phyloP scores from a whole-genome alignment of 495 filamentous ascomycete genomes.

The Chaetomium fimeti region DNA sequence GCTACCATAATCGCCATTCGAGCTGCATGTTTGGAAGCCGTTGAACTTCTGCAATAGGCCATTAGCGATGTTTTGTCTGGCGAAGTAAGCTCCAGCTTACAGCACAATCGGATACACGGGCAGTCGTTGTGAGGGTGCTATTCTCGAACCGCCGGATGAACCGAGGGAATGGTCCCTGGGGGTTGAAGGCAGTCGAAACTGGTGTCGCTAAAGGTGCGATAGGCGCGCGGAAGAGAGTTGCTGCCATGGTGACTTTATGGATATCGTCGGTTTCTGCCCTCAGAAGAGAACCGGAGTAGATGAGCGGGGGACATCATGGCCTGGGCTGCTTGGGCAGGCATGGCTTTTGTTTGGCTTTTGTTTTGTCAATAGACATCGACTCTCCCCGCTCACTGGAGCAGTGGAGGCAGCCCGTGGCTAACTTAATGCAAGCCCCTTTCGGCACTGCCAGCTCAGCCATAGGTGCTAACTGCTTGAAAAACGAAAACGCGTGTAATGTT shows the following conservation, averaged over 20 bases:
- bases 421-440: background rate
- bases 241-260: background rate
- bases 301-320: background rate
- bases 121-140: slow-evolving; percentile 5
- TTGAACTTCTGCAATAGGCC: slow-evolving; percentile 20
- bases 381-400: background rate
- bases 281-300: background rate
- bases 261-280: background rate
- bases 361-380: background rate
- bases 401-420: background rate
- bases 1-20: slow-evolving; percentile 22
- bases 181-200: background rate
- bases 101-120: slow-evolving; percentile 3
- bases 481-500: background rate
- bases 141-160: slow-evolving; percentile 1
- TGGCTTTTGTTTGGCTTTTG: slow-evolving; percentile 1
- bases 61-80: too few species aligned
- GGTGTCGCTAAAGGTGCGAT: background rate
- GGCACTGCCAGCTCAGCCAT: slow-evolving; percentile 10
- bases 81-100: background rate
- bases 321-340: background rate
- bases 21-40: slow-evolving; percentile 31
- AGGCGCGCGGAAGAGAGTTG: background rate
- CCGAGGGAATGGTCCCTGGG: background rate
- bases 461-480: background rate